Base-by-base conservation (phyloP, 2,329 filamentous ascomycete species). In the Stagonosporopsis cucurbitacearum region DNA sequence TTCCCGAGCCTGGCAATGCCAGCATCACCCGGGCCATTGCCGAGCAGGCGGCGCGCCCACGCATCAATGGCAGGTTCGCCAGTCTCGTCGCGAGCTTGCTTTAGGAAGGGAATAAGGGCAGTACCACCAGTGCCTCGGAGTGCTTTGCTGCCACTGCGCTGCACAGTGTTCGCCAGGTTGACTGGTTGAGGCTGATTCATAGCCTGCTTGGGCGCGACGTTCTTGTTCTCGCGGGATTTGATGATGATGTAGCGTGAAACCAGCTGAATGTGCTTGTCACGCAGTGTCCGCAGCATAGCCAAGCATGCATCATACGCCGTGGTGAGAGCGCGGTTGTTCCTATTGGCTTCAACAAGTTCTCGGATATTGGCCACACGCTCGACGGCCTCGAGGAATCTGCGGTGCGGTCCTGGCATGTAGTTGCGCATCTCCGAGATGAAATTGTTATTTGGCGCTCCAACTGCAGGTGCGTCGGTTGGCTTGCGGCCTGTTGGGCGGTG, bases 361-460 rank as follows among this genome's bases (percentile, higher is more conserved):
- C 92, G 90, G 65, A 99, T 92, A 70, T 98, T 98, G 65, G 94
- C 88, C 4, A 97, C 87, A 15, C 80, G 80, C 45, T 86, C 82
- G 12, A 97, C 88, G 60, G 96, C 89, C 61, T 90, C 84, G 3
- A 99, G 82, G 78, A 99, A 99, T 36, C 90, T 88, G 3, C 92
- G 89, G 71, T 99, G 95, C 0, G 90, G 86, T 0, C 92, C 94
- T 0, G 95, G 95, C 95, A 99, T 99, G 78, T 99, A 99, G 41
- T 85, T 85, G 55, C 94, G 89, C 95, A 99, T 99, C 63, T 99
- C 95, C 70, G 90, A 87, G 71, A 99, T 94, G 78, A 99, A 99
- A 69, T 95, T 96, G 78, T 96, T 87, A 36, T 84, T 82, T 5
- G 86, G 82, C 22, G 83, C 79, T 32, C 78, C 68, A 13, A 68